phyloP scores from a whole-genome alignment of 352 stramenopile species.

The Pythium scleroteichum region DNA sequence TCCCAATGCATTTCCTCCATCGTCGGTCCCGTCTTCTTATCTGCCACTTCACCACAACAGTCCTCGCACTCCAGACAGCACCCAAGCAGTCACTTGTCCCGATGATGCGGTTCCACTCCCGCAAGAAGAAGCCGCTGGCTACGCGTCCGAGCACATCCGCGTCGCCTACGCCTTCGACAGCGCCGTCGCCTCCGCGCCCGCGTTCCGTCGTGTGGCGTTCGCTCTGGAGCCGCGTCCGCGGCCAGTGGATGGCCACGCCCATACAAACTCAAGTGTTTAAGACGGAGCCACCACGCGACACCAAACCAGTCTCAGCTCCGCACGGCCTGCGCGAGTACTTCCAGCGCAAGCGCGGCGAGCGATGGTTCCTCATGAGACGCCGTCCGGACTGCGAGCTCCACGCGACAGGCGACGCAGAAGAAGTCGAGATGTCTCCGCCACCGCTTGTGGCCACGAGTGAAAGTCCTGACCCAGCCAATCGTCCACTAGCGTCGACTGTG shows the following conservation, averaged over 20 bases:
- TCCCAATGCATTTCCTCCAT: not conserved
- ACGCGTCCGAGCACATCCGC: not conserved
- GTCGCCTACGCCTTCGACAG: not conserved
- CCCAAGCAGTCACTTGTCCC: too few relatives aligned
- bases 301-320: not conserved
- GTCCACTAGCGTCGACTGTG: not conserved
- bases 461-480: not conserved
- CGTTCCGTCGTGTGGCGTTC: constrained; percentile 11
- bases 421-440: constrained; percentile 21
- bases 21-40: constrained; percentile 5
- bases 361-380: constrained; percentile 24
- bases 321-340: constrained; percentile 14
- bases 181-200: not conserved
- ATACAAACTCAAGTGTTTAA: not conserved
- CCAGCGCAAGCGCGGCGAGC: constrained; percentile 22
- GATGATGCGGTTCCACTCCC: not conserved
- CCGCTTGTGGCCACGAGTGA: not conserved
- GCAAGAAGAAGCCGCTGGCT: not conserved
- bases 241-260: constrained; percentile 3
- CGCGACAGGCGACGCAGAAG: not conserved
- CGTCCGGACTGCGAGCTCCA: constrained; percentile 9
- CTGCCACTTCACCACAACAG: too few relatives aligned
- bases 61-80: not conserved
- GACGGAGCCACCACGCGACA: not conserved
- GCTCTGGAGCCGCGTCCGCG: constrained; percentile 20